phyloP scores from a whole-genome alignment of 192 early-diverging fungal genomes.

The Coemansia furcata region DNA sequence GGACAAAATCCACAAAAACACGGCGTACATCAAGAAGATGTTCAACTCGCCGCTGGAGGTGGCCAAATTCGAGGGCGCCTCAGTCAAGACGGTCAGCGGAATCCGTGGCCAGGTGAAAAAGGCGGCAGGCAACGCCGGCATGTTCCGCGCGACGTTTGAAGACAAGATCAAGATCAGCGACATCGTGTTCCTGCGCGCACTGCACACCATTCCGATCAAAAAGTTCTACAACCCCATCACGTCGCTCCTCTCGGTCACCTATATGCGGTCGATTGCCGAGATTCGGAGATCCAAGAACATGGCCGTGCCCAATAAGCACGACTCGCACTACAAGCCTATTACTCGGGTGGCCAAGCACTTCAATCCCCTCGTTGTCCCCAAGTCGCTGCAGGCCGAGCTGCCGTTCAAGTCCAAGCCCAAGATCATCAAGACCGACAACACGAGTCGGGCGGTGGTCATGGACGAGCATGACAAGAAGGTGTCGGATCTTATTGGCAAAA shows the following conservation, averaged over 20 bases:
- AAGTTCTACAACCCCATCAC: slow-evolving; percentile 98
- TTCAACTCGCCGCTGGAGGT: slow-evolving; percentile 95
- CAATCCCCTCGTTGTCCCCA: slow-evolving; percentile 79
- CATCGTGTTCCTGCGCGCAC: slow-evolving; percentile 95
- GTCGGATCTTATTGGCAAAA: slow-evolving; percentile 75
- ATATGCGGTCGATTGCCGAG: slow-evolving; percentile 86
- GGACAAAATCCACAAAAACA: slow-evolving; percentile 95
- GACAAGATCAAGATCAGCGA: slow-evolving; percentile 96
- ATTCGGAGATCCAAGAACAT: slow-evolving; percentile 69
- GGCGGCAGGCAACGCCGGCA: slow-evolving; percentile 79
- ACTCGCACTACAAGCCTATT: slow-evolving; percentile 89
- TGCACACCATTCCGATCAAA: slow-evolving; percentile 94
- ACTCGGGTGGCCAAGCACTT: slow-evolving; percentile 75
- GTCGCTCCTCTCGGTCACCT: slow-evolving; percentile 84
- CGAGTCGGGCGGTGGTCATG: slow-evolving; percentile 76
- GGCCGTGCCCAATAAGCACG: slow-evolving; percentile 67
- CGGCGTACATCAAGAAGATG: slow-evolving; percentile 98
- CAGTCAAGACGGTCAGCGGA: slow-evolving; percentile 92
- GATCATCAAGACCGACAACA: slow-evolving; percentile 29
- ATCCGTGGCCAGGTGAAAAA: slow-evolving; percentile 99
- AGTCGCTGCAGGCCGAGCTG: slow-evolving; percentile 73
- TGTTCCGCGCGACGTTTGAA: slow-evolving; percentile 97
- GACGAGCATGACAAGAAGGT: slow-evolving; percentile 92
- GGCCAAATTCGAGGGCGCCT: slow-evolving; percentile 97
- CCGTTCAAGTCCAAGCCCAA: slow-evolving; percentile 93